A percentile compares a stretch with the other conserved stretches of the same genome.
These are phyloP conservation scores for Limonium bicolor DNA, from an alignment of 148 eudicot species.

Conservation along the genomic window DNA sequence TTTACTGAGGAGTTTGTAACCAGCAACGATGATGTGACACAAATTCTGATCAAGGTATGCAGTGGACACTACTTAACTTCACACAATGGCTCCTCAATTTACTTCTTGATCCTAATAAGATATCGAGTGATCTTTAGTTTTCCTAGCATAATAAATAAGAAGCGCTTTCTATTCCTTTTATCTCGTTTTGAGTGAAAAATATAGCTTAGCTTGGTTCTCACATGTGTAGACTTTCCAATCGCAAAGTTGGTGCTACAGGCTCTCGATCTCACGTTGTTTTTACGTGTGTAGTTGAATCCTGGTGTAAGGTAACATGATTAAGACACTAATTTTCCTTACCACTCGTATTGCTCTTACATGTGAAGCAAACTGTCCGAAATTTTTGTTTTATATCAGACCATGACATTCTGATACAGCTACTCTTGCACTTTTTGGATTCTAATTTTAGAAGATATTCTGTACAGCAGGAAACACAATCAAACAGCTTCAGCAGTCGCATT, in stretches of 20 bases:
- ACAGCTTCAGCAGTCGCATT: constrained; percentile 77
- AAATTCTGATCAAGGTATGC: constrained; percentile 67
- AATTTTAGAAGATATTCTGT: too few relatives aligned
- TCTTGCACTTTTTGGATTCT: too few relatives aligned
- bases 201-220: too few relatives aligned
- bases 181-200: too few relatives aligned
- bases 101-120: too few relatives aligned
- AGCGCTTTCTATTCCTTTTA: too few relatives aligned
- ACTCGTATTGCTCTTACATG: too few relatives aligned
- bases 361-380: too few relatives aligned
- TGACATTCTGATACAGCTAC: background rate
- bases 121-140: too few relatives aligned
- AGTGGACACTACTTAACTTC: background rate
- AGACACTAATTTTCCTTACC: too few relatives aligned
- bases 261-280: constrained; percentile 84
- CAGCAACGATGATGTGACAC: constrained; percentile 74
- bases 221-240: constrained; percentile 80
- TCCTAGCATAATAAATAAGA: too few relatives aligned
- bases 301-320: constrained; percentile 87
- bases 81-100: too few relatives aligned
- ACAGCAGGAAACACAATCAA: constrained; percentile 51
- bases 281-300: constrained; percentile 80
- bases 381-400: background rate
- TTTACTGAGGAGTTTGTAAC: constrained; percentile 89
- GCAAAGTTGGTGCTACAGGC: constrained; percentile 77